Evolutionary conservation across 164 flowering plant genomes (phyloP).

Genomic region (Cinnamomum chago): DNA sequence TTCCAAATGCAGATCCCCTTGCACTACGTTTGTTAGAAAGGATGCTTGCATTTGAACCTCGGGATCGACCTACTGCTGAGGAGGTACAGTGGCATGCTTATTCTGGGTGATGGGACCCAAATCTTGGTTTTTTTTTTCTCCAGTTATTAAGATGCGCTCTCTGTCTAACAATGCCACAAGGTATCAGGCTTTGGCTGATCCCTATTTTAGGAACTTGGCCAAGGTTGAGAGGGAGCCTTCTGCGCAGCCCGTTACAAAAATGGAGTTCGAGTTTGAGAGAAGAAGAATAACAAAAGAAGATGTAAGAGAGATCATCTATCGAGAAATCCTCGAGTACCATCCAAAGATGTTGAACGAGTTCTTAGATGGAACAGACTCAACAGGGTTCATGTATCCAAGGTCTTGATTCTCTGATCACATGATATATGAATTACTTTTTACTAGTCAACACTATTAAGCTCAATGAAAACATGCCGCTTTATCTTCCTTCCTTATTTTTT

Average conservation of each 20-base stretch:
- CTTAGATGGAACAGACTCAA: conserved; percentile 82
- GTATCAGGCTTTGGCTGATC: conserved; percentile 95
- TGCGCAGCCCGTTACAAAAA: conserved; percentile 91
- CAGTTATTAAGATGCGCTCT: not conserved
- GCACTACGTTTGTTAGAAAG: conserved; percentile 85
- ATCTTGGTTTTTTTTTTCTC: not conserved
- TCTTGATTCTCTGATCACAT: conserved; percentile 17
- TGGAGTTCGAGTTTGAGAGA: conserved; percentile 99
- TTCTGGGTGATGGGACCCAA: not conserved
- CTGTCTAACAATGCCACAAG: conserved; percentile 15
- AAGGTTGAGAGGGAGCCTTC: conserved; percentile 97
- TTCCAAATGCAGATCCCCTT: conserved; percentile 92
- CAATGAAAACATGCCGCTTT: no score
- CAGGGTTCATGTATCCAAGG: conserved; percentile 98
- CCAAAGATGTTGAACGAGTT: conserved; percentile 91
- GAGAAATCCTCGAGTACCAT: conserved; percentile 94
- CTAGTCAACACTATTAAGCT: no score
- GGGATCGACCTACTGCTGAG: conserved; percentile 92
- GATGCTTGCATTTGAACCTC: conserved; percentile 96
- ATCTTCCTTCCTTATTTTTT: not conserved
- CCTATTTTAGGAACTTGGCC: conserved; percentile 90
- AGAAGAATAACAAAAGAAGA: conserved; percentile 93
- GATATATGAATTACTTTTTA: not conserved
- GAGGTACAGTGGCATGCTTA: conserved; percentile 48
- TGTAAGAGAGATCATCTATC: conserved; percentile 83